Percentiles rank a stretch among this genome's conserved stretches.
Conservation (phyloP, 768 basidiomycete genomes). For the Naganishia antarctica region DNA sequence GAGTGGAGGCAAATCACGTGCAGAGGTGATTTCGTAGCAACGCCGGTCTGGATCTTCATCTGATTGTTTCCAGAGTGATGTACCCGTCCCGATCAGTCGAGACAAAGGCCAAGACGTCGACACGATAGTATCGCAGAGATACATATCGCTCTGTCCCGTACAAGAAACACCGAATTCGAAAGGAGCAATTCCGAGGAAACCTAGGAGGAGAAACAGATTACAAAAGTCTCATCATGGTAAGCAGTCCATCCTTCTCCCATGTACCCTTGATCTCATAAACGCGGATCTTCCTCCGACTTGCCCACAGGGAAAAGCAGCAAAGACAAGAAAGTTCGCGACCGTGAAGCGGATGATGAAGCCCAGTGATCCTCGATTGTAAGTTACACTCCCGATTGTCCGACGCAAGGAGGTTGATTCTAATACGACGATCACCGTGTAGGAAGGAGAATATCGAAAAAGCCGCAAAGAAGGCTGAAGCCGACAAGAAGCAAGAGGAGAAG, state of each 20-base stretch:
- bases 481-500: slow-evolving; percentile 46
- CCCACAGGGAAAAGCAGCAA: slow-evolving; percentile 76
- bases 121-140: too few species aligned
- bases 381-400: neutral
- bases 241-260: neutral
- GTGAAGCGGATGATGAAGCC: slow-evolving; percentile 93
- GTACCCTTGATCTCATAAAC: too few species aligned
- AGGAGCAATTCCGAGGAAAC: neutral
- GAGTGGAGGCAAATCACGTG: neutral
- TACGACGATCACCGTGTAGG: slow-evolving; percentile 52
- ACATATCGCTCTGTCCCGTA: too few species aligned
- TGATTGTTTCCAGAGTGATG: too few species aligned
- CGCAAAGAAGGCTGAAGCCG: slow-evolving; percentile 56
- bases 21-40: slow-evolving; percentile 1
- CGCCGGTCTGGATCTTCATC: neutral
- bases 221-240: neutral
- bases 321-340: slow-evolving; percentile 87
- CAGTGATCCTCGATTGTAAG: slow-evolving; percentile 84
- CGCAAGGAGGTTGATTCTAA: neutral
- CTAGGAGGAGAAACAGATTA: too few species aligned
- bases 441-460: slow-evolving; percentile 92
- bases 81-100: too few species aligned
- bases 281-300: neutral
- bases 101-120: too few species aligned
- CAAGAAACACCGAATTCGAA: too few species aligned